Percentiles rank a stretch among this genome's conserved stretches.
phyloP scores from a whole-genome alignment of 192 early-diverging fungal genomes.

The Gonapodya sp. region DNA sequence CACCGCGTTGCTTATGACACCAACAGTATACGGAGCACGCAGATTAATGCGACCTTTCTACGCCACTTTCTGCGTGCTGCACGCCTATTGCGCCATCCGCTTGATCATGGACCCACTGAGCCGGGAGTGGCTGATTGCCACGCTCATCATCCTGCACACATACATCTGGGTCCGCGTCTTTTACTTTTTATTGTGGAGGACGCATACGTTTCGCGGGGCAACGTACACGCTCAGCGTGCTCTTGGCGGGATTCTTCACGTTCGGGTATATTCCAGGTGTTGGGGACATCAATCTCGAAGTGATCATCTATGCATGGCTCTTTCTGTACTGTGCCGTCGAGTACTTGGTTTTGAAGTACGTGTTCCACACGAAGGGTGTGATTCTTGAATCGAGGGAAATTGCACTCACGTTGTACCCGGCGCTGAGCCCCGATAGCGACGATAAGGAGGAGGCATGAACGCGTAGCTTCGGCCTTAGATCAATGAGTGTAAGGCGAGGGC shows the following conservation, averaged over 20 bases:
- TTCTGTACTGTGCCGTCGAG: neutral
- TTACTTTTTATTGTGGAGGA: neutral
- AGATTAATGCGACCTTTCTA: slow-evolving; percentile 2
- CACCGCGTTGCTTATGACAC: neutral
- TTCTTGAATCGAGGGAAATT: neutral
- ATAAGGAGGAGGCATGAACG: neutral
- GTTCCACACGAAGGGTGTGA: neutral
- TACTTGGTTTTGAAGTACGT: neutral
- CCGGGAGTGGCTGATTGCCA: neutral
- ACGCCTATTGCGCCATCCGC: neutral
- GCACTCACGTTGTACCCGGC: neutral
- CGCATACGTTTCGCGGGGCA: neutral
- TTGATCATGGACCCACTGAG: neutral
- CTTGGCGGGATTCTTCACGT: slow-evolving; percentile 3
- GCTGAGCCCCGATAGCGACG: neutral
- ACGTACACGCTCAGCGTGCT: slow-evolving; percentile 1
- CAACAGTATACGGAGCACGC: neutral
- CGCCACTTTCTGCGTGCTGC: neutral
- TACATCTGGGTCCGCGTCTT: slow-evolving; percentile 3
- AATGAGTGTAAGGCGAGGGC: neutral
- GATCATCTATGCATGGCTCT: neutral
- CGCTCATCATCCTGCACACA: slow-evolving; percentile 1
- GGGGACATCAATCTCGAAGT: neutral
- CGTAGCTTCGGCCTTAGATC: neutral
- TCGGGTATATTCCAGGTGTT: neutral